Base-by-base conservation (phyloP, 2,329 filamentous ascomycete species). In the Didymella pomorum region DNA sequence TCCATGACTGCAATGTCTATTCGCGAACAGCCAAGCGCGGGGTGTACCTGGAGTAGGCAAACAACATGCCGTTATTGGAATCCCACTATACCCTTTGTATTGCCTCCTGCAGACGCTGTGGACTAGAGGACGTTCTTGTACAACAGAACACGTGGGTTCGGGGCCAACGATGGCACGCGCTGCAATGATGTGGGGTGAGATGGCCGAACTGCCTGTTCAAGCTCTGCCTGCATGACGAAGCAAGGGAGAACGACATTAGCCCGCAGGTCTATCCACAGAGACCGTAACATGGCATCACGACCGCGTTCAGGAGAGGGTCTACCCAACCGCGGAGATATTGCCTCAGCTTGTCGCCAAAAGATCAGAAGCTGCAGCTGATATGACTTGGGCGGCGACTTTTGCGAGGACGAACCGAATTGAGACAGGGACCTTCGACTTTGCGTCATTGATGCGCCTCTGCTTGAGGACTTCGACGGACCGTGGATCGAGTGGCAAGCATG, bases 91-190 rank as follows among this genome's bases (percentile, higher is more conserved):
- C 67, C 64, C 16, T 8, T 64, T 68, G 50, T 4, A 48, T 63
- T 59, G 48, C 20, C 41, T 39, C 23, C 42, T 71, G 70, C 70
- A 73, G 65, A 35, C 60, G 44, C 37, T 31, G 41, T 60, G 46
- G 20, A 60, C 44, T 54, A 56, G 53, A 51, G 58, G 61, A 64
- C 53, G 64, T 59, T 66, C 50, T 56, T 51, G 65, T 69, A 53
- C 63, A 18, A 71, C 66, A 58, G 52, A 52, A 58, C 66, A 71
- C 65, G 66, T 68, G 70, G 62, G 63, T 23, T 18, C 25, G 25
- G 29, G 56, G 50, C 58, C 56, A 61, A 45, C 50, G 43, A 41
- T 60, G 42, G 60, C 63, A 64, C 55, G 62, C 60, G 61, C 58
- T 47, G 39, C 28, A 60, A 52, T 56, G 57, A 37, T 66, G 61